These are phyloP conservation scores for Berkeleyomyces basicola DNA, from an alignment of 2,329 filamentous ascomycete species.

Conservation along the genomic window DNA sequence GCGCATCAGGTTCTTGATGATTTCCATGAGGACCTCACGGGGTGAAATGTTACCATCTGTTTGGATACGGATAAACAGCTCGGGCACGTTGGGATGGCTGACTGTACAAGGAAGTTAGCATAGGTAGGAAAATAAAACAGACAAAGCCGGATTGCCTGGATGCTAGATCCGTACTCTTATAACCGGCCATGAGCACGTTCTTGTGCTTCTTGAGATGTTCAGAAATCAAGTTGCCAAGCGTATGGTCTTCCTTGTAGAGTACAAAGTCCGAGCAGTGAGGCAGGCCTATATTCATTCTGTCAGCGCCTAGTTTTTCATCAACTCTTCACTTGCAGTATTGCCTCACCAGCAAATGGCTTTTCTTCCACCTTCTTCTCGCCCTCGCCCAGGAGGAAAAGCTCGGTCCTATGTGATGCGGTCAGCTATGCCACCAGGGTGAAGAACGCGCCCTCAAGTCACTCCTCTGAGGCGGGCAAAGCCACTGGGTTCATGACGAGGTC, in stretches of 20 bases:
- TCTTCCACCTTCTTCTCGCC: conserved; percentile 90
- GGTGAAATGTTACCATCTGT: conserved; percentile 79
- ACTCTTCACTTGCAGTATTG: neutral
- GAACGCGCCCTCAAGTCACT: neutral
- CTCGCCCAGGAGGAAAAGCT: conserved; percentile 74
- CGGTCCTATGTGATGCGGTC: conserved; percentile 46
- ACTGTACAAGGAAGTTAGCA: conserved; percentile 22
- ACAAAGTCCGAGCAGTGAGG: conserved; percentile 92
- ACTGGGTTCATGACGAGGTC: conserved; percentile 24
- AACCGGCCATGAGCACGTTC: conserved; percentile 78
- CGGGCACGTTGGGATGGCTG: conserved; percentile 43
- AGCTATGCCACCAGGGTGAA: conserved; percentile 5
- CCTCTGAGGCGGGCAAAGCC: conserved; percentile 18
- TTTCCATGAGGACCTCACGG: conserved; percentile 70
- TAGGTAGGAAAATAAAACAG: neutral
- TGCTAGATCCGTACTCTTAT: conserved; percentile 48
- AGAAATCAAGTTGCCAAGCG: conserved; percentile 75
- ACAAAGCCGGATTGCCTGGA: neutral
- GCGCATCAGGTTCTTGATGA: conserved; percentile 67
- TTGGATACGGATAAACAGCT: conserved; percentile 61
- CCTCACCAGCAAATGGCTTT: conserved; percentile 71
- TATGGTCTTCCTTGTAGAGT: conserved; percentile 94
- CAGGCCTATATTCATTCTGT: conserved; percentile 42
- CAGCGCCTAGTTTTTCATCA: neutral
- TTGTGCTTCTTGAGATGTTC: conserved; percentile 71